Conservation (phyloP, 345 rosid species). For the Cardamine resedifolia region DNA sequence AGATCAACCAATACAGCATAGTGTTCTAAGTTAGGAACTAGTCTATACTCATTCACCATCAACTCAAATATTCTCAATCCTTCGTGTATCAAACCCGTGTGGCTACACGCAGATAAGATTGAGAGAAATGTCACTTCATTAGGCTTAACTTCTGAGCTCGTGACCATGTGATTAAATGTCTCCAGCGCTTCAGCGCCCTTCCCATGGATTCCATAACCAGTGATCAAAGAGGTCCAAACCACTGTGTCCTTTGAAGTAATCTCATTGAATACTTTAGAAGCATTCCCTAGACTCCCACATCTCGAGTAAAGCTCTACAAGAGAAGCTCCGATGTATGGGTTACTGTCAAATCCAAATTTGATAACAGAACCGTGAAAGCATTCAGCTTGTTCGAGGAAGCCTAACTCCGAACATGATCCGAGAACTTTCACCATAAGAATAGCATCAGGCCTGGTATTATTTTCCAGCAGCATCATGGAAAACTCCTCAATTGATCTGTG, state of each 20-base stretch:
- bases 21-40: slow-evolving; percentile 47
- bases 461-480: slow-evolving; percentile 41
- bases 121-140: slow-evolving; percentile 54
- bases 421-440: slow-evolving; percentile 60
- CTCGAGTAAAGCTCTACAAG: slow-evolving; percentile 60
- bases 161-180: slow-evolving; percentile 45
- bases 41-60: slow-evolving; percentile 43
- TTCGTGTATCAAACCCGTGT: slow-evolving; percentile 50
- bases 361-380: slow-evolving; percentile 53
- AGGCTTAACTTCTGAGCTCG: slow-evolving; percentile 42
- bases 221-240: slow-evolving; percentile 60
- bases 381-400: slow-evolving; percentile 51
- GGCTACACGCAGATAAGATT: slow-evolving; percentile 61
- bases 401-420: slow-evolving; percentile 50
- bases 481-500: slow-evolving; percentile 44
- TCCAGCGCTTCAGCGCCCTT: slow-evolving; percentile 43
- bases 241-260: slow-evolving; percentile 49
- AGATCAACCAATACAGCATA: slow-evolving; percentile 65
- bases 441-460: slow-evolving; percentile 51
- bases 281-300: slow-evolving; percentile 51
- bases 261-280: slow-evolving; percentile 43
- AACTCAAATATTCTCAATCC: slow-evolving; percentile 47
- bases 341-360: slow-evolving; percentile 46
- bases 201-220: slow-evolving; percentile 59
- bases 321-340: slow-evolving; percentile 46